These are phyloP conservation scores for Xanthoceras sorbifolium DNA, from an alignment of 345 rosid species.

Conservation along the genomic window DNA sequence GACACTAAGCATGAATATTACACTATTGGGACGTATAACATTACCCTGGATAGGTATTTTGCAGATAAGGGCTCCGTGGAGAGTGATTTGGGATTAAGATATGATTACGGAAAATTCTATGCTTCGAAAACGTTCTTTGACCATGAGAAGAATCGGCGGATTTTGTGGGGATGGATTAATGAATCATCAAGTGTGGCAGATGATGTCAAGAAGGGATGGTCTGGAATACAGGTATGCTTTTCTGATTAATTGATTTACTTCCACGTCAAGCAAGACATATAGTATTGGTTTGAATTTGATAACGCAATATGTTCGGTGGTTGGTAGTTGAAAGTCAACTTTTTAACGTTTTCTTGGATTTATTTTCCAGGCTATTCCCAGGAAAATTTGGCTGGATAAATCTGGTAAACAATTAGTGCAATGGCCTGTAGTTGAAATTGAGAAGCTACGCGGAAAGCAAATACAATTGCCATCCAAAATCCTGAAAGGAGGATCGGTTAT, in stretches of 20 bases:
- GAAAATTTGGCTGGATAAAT: slow-evolving; percentile 46
- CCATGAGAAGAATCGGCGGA: slow-evolving; percentile 36
- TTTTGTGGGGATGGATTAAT: slow-evolving; percentile 61
- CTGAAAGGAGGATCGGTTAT: slow-evolving; percentile 37
- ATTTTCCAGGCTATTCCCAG: slow-evolving; percentile 59
- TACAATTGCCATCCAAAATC: slow-evolving; percentile 25
- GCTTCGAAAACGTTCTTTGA: slow-evolving; percentile 78
- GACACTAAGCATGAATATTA: slow-evolving; percentile 51
- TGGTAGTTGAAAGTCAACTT: background rate
- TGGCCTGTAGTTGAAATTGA: slow-evolving; percentile 70
- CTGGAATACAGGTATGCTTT: slow-evolving; percentile 47
- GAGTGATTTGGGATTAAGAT: slow-evolving; percentile 51
- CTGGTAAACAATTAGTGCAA: slow-evolving; percentile 57
- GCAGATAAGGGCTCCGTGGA: slow-evolving; percentile 45
- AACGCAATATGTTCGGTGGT: background rate
- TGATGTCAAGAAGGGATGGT: slow-evolving; percentile 51
- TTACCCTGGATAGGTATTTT: slow-evolving; percentile 30
- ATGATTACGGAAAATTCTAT: slow-evolving; percentile 77
- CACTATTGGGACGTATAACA: slow-evolving; percentile 55
- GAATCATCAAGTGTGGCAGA: slow-evolving; percentile 42
- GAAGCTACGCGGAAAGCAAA: slow-evolving; percentile 31
- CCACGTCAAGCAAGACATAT: too few relatives aligned
- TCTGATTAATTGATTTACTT: too few relatives aligned
- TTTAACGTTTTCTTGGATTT: background rate
- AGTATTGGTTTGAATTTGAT: too few relatives aligned